These are phyloP conservation scores for Ephemerocybe angulata DNA, from an alignment of 768 basidiomycete species.

Conservation along the genomic window DNA sequence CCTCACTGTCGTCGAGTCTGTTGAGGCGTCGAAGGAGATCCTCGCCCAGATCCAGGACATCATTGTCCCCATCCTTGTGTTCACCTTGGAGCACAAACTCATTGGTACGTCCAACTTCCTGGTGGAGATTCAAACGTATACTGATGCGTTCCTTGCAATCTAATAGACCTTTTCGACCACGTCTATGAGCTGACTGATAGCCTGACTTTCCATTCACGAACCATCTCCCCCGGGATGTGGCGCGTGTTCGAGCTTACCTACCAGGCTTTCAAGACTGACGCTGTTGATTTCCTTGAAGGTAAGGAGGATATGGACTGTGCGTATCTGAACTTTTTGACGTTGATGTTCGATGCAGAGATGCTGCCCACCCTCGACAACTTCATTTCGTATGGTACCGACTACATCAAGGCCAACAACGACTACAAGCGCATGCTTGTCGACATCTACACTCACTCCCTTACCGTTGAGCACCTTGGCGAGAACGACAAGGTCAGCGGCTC, in stretches of 20 bases:
- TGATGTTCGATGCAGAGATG: slow-evolving; percentile 61
- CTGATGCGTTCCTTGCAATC: slow-evolving; percentile 4
- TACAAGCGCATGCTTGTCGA: slow-evolving; percentile 81
- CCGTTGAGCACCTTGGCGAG: slow-evolving; percentile 70
- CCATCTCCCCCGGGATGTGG: slow-evolving; percentile 83
- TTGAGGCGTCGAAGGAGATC: slow-evolving; percentile 72
- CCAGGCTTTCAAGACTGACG: slow-evolving; percentile 76
- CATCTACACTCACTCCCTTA: slow-evolving; percentile 75
- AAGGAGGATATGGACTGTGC: slow-evolving; percentile 18
- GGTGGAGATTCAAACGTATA: background rate
- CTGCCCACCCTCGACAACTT: slow-evolving; percentile 86
- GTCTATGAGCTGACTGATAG: slow-evolving; percentile 84
- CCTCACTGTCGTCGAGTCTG: slow-evolving; percentile 67
- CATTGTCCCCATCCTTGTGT: slow-evolving; percentile 71
- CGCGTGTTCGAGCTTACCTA: slow-evolving; percentile 82
- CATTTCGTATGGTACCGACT: slow-evolving; percentile 75
- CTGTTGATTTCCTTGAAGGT: slow-evolving; percentile 87
- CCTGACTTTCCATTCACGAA: slow-evolving; percentile 75
- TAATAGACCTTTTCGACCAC: slow-evolving; percentile 78
- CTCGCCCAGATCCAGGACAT: slow-evolving; percentile 78
- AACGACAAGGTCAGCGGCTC: slow-evolving; percentile 81
- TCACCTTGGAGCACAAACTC: slow-evolving; percentile 73
- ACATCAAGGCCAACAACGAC: slow-evolving; percentile 67
- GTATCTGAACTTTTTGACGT: background rate
- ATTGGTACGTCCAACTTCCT: slow-evolving; percentile 50